Conservation (phyloP, 805 yeast species). For the Scheffersomyces coipomensis region DNA sequence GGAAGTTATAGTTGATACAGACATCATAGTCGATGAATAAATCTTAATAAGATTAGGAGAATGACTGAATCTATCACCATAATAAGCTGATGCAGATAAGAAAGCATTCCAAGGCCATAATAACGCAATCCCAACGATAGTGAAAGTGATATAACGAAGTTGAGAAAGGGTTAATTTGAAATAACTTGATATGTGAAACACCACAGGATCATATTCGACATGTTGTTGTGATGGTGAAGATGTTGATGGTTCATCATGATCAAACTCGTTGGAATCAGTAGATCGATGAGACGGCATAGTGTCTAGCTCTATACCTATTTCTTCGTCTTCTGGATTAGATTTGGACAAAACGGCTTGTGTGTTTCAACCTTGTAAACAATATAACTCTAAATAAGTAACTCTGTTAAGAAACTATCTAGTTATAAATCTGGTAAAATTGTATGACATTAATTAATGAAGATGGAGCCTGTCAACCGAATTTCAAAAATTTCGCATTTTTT, state of each 20-base stretch:
- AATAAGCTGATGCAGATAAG: constrained; percentile 81
- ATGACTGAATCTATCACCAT: constrained; percentile 56
- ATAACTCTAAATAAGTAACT: too few relatives aligned
- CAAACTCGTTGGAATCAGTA: background rate
- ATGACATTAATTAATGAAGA: too few relatives aligned
- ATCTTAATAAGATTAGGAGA: constrained; percentile 50
- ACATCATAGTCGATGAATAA: constrained; percentile 86
- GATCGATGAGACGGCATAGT: background rate
- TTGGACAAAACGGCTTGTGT: background rate
- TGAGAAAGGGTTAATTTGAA: constrained; percentile 16
- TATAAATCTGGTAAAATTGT: too few relatives aligned
- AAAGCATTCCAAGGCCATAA: constrained; percentile 98
- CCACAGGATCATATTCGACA: constrained; percentile 15
- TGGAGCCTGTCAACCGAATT: too few relatives aligned
- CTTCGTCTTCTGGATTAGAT: background rate
- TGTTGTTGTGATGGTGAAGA: background rate
- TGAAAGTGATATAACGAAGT: constrained; percentile 55
- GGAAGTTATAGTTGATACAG: constrained; percentile 71
- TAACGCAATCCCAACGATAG: constrained; percentile 70
- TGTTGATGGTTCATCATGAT: background rate
- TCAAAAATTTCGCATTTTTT: too few relatives aligned
- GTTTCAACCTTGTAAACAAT: too few relatives aligned
- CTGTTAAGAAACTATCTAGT: too few relatives aligned
- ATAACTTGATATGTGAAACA: constrained; percentile 9
- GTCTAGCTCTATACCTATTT: background rate